A percentile compares a stretch with the other conserved stretches of the same genome.
phyloP scores from a whole-genome alignment of 164 flowering plant species.

The Protea cynaroides region DNA sequence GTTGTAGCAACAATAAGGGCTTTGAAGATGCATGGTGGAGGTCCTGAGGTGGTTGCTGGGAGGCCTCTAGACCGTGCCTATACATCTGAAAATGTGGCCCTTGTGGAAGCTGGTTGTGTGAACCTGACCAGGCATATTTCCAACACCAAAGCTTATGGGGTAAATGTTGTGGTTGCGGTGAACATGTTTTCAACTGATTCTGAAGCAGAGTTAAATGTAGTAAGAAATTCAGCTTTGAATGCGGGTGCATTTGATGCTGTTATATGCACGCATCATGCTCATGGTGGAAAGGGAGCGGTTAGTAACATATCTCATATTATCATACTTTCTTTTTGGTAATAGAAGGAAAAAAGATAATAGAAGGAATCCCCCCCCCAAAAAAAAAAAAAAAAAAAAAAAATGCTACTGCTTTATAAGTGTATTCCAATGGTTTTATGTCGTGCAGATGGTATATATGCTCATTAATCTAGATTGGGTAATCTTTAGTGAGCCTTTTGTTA shows the following conservation, averaged over 20 bases:
- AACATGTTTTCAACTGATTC: constrained; percentile 90
- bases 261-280: constrained; percentile 96
- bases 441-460: background rate
- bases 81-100: constrained; percentile 70
- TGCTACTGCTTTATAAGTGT: background rate
- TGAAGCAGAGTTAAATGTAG: constrained; percentile 81
- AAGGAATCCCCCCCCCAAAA: too few relatives aligned
- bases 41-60: constrained; percentile 94
- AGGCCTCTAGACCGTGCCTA: constrained; percentile 93
- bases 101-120: constrained; percentile 94
- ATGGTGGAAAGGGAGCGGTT: constrained; percentile 99
- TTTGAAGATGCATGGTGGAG: constrained; percentile 99
- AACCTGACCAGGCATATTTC: constrained; percentile 82
- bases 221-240: constrained; percentile 64
- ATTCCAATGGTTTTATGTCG: background rate
- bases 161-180: constrained; percentile 90
- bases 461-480: background rate
- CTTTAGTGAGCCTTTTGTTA: background rate
- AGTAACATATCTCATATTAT: constrained; percentile 20
- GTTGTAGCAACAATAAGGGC: constrained; percentile 97
- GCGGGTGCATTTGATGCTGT: constrained; percentile 99
- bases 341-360: too few relatives aligned
- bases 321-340: too few relatives aligned
- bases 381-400: too few relatives aligned
- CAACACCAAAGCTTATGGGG: constrained; percentile 84